Evolutionary conservation across 2,329 filamentous ascomycete species (phyloP).

Genomic region (Akanthomyces muscarius): DNA sequence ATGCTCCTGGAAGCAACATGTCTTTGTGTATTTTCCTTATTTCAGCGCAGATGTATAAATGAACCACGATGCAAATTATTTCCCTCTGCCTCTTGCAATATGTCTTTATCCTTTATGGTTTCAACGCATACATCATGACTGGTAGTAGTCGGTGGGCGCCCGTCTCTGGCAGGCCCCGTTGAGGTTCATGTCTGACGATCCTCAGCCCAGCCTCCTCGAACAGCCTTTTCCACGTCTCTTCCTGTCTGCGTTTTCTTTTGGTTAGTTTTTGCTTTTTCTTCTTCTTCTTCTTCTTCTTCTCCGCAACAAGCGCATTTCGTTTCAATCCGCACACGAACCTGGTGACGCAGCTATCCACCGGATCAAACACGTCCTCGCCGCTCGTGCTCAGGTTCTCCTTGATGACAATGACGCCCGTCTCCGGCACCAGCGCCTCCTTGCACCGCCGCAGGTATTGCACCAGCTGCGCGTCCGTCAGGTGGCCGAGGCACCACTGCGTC

Average conservation of each 20-base stretch:
- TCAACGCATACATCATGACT: constrained; percentile 74
- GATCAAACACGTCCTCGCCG: constrained; percentile 66
- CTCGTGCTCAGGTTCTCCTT: constrained; percentile 67
- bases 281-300: too few relatives aligned
- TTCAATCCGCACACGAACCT: constrained; percentile 37
- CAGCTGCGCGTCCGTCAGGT: constrained; percentile 72
- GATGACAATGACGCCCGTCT: constrained; percentile 33
- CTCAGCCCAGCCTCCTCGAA: constrained; percentile 67
- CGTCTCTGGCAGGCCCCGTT: constrained; percentile 63
- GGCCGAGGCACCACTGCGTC: constrained; percentile 86
- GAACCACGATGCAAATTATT: not conserved
- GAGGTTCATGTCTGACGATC: constrained; percentile 66
- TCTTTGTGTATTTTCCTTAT: not conserved
- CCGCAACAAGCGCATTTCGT: too few relatives aligned
- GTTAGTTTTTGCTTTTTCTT: constrained; percentile 10
- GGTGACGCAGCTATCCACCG: constrained; percentile 72
- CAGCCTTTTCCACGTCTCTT: constrained; percentile 64
- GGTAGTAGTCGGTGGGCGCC: constrained; percentile 54
- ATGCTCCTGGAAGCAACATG: not conserved
- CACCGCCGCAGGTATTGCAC: constrained; percentile 63
- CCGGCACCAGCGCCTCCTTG: constrained; percentile 35
- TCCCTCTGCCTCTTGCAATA: too few relatives aligned
- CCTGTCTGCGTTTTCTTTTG: constrained; percentile 45
- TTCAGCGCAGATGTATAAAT: not conserved
- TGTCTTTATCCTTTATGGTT: constrained; percentile 34